Evolutionary conservation across 768 basidiomycete genomes (phyloP), one percentile per base, ranked within the genome.

Genomic region (Panaeolus cyanescens): DNA sequence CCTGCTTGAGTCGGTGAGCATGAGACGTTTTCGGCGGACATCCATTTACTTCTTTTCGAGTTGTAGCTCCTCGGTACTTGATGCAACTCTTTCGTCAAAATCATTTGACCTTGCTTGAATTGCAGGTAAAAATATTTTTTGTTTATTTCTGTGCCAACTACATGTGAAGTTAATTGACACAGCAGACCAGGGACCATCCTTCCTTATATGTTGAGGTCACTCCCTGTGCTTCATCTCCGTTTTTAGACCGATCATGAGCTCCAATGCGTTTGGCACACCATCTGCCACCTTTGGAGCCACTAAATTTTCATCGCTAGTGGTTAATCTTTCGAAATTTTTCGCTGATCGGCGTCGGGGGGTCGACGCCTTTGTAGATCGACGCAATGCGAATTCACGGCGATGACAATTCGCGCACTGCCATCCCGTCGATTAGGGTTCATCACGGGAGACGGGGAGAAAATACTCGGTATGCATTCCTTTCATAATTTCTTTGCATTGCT

Each of bases 221-320:
- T 42, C 19, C 39, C 13, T 42, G 13, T 50, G 45, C 22, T 50
- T 50, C 45, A 50, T 50, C 45, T 50, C 45, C 45, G 45, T 25
- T 50, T 50, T 20, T 50, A n/a, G 45, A n/a, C 45, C 45, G 45
- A 50, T 50, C 45, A 28, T 50, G 45, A 50, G 25, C 45, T 28
- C 45, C 39, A 42, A 45, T 25, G 25, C 22, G n/a, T 50, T 28
- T 50, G 25, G 45, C 45, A 50, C 45, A 50, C 25, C 30, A 13
- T 25, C 1, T 42, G 10, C 45, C 25, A 25, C 22, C 39, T 50
- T 28, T 50, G 45, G 45, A 50, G 45, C 13, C 25, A 15, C 22
- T 28, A 50, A 50, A 50, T 5, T 25, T 13, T 15, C 28, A 6
- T 28, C 25, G 25, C 45, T 25, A 50, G 30, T 9, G 13, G 22